phyloP scores from a whole-genome alignment of 495 filamentous ascomycete genomes.

The Daldinia childiae region DNA sequence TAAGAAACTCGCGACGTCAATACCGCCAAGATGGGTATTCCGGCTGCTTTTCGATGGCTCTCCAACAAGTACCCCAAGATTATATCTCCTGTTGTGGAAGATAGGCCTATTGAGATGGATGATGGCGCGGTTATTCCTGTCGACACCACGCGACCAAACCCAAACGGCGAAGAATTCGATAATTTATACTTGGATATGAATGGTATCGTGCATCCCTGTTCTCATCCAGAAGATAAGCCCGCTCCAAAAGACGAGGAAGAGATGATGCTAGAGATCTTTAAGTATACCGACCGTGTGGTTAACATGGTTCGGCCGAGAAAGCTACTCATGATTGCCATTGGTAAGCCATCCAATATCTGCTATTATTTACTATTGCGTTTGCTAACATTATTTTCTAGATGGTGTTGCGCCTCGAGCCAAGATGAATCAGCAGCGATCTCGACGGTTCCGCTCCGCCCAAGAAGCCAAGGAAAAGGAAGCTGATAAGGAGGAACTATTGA shows the following conservation, averaged over 20 bases:
- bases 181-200: conserved; percentile 99
- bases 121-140: conserved; percentile 85
- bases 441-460: conserved; percentile 90
- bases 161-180: conserved; percentile 97
- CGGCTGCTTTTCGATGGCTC: conserved; percentile 92
- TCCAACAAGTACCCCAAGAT: conserved; percentile 97
- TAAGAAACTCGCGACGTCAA: conserved; percentile 6
- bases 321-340: conserved; percentile 95
- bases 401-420: conserved; percentile 94
- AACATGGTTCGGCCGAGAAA: conserved; percentile 98
- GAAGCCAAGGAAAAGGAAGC: conserved; percentile 94
- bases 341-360: conserved; percentile 61
- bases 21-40: conserved; percentile 83
- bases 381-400: conserved; percentile 65
- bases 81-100: conserved; percentile 88
- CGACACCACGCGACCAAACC: conserved; percentile 84
- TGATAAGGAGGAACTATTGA: conserved; percentile 85
- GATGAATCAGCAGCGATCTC: conserved; percentile 96
- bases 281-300: conserved; percentile 96
- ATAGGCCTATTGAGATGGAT: conserved; percentile 75
- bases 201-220: conserved; percentile 99
- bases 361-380: background rate
- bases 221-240: conserved; percentile 93
- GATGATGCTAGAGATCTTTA: conserved; percentile 99
- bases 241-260: conserved; percentile 93